Base-by-base conservation (phyloP, 225 moss, liverwort and hornwort species). In the Pseudisothecium myosuroides region DNA sequence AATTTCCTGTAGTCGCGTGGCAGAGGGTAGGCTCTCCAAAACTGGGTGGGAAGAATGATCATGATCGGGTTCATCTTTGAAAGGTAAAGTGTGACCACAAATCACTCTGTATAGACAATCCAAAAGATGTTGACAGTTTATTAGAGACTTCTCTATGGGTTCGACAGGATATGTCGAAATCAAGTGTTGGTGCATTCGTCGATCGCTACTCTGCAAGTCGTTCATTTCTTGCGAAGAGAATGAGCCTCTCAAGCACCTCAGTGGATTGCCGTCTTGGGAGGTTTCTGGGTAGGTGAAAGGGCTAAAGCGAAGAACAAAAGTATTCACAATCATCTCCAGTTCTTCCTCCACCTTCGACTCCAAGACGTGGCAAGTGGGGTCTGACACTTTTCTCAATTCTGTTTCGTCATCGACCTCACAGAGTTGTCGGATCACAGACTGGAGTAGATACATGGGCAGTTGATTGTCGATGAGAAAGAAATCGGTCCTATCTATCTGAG, bases 211-310 rank as follows among this genome's bases (percentile, higher is more conserved):
- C 14, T 13, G 29, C 5, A 58, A 24, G 55, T 37, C 26, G 16
- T 78, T 37, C 55, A 24, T 77, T 37, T 23, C 77, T 77, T 78
- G 78, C 26, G 16, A 55, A 55, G 4, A 55, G n/a, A 4, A 55
- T 55, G 55, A n/a, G 55, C 26, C 55, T 55, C n/a, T 78, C 55
- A 55, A 55, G 37, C 78, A 78, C 26, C 37, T n/a, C 6, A 58
- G 17, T 8, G 11, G 17, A 27, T 28, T 28, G 59, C 2, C 2
- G 13, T 29, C 10, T 7, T 2, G 2, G 18, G 1, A 7, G 41
- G 59, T 8, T 39, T 59, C 29, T 4, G 29, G 59, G 29, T 59
- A 41, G 20, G 3, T 29, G 80, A 80, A 41, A 28, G 29, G 59
- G 29, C 9, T 37, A 24, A 55, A 55, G 55, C 1, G 26, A 26